phyloP scores from a whole-genome alignment of 2,329 filamentous ascomycete species.

The Aspergillus sp. region DNA sequence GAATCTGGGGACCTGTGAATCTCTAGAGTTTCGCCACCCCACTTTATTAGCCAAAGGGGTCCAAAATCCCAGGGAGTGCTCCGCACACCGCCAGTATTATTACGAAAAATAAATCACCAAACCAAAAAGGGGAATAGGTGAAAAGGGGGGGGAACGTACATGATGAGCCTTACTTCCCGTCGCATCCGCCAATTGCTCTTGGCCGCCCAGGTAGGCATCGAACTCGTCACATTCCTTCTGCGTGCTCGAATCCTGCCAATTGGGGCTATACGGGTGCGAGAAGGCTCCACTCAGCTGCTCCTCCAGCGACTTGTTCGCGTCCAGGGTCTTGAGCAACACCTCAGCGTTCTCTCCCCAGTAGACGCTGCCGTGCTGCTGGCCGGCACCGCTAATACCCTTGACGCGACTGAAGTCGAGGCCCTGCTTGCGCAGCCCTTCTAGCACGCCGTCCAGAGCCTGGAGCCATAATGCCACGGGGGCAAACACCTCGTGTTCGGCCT shows the following conservation, averaged over 20 bases:
- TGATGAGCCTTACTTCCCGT: constrained; percentile 96
- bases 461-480: constrained; percentile 94
- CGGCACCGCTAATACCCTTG: constrained; percentile 81
- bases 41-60: background rate
- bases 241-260: constrained; percentile 98
- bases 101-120: background rate
- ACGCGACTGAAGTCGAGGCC: constrained; percentile 73
- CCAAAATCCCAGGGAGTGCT: background rate
- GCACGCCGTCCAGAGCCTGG: constrained; percentile 84
- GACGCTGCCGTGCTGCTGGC: constrained; percentile 97
- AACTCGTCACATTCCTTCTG: constrained; percentile 89
- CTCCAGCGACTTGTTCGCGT: constrained; percentile 61
- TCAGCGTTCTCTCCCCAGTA: constrained; percentile 81
- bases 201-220: constrained; percentile 67
- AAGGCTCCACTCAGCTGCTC: constrained; percentile 73
- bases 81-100: background rate
- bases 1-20: constrained; percentile 96
- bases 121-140: background rate
- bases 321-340: constrained; percentile 59
- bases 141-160: constrained; percentile 51
- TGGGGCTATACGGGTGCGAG: constrained; percentile 83
- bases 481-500: constrained; percentile 81
- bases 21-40: constrained; percentile 53
- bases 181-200: constrained; percentile 68
- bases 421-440: constrained; percentile 67